phyloP scores from a whole-genome alignment of 1,284 basidiomycete genomes.

The Fomitopsis betulina region DNA sequence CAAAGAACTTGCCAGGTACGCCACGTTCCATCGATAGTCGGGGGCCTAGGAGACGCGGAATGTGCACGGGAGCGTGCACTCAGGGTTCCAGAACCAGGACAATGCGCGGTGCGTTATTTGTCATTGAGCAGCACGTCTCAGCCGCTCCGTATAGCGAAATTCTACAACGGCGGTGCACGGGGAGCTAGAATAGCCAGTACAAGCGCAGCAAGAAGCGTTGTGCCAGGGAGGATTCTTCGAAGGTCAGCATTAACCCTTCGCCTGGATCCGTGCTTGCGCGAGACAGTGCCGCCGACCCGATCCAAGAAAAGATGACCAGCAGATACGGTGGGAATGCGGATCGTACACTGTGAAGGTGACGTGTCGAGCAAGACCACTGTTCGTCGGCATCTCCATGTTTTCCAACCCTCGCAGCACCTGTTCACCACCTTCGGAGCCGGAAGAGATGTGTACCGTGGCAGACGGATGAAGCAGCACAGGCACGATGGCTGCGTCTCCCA shows the following conservation, averaged over 20 bases:
- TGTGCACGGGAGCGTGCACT: background rate
- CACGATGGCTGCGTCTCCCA: background rate
- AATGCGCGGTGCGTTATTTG: background rate
- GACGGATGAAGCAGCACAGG: background rate
- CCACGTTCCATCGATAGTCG: constrained; percentile 2
- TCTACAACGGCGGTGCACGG: background rate
- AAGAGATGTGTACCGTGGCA: background rate
- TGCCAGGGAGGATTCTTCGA: background rate
- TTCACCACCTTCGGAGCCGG: constrained; percentile 1
- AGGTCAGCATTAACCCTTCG: background rate
- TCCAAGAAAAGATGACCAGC: background rate
- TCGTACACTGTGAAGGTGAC: background rate
- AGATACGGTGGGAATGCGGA: background rate
- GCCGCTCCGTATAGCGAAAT: background rate
- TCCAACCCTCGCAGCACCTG: background rate
- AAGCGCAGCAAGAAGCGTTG: background rate
- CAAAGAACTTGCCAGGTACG: background rate
- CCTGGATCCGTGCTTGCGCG: background rate
- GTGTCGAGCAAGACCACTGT: background rate
- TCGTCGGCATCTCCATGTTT: background rate
- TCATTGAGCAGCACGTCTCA: background rate
- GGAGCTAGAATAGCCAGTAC: background rate
- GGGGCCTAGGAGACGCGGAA: background rate
- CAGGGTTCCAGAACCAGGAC: background rate
- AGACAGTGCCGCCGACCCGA: background rate